Percentiles rank a stretch among this genome's conserved stretches.
phyloP scores from a whole-genome alignment of 768 basidiomycete species.

The Collybia sp. region DNA sequence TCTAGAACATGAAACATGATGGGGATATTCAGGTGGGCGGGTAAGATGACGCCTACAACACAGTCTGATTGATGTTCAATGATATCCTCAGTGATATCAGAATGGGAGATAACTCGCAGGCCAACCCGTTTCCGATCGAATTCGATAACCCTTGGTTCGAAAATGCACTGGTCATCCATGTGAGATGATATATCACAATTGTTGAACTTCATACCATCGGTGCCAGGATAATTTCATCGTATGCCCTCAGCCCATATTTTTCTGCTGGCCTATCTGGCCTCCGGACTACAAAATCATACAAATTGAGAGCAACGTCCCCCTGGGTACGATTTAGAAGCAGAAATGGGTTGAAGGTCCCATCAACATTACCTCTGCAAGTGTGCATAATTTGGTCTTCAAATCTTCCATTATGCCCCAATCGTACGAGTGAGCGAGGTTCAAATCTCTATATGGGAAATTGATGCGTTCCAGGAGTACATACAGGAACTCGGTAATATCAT shows the following conservation, averaged over 20 bases:
- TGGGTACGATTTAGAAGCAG: conserved; percentile 21
- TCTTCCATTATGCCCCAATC: conserved; percentile 94
- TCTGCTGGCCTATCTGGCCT: conserved; percentile 69
- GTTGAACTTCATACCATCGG: conserved; percentile 65
- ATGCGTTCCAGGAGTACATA: conserved; percentile 75
- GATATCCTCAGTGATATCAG: conserved; percentile 74
- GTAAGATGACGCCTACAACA: conserved; percentile 33
- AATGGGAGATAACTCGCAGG: conserved; percentile 40
- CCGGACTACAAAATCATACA: conserved; percentile 88
- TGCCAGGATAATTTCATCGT: conserved; percentile 93
- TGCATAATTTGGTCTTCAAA: conserved; percentile 80
- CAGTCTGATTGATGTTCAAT: conserved; percentile 49
- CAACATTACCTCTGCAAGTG: conserved; percentile 74
- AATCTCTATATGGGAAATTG: conserved; percentile 83
- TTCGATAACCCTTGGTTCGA: conserved; percentile 90
- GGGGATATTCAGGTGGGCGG: conserved; percentile 5
- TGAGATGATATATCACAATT: conserved; percentile 1
- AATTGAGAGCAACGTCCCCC: conserved; percentile 86
- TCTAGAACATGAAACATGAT: conserved; percentile 48
- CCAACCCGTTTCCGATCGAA: conserved; percentile 72
- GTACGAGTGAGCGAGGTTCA: conserved; percentile 70
- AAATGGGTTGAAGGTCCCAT: conserved; percentile 2
- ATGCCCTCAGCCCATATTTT: conserved; percentile 87
- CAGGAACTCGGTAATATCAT: conserved; percentile 91
- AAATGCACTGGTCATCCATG: conserved; percentile 62